These are phyloP conservation scores for Tylopilus sp. DNA, from an alignment of 768 basidiomycete species.

Conservation along the genomic window DNA sequence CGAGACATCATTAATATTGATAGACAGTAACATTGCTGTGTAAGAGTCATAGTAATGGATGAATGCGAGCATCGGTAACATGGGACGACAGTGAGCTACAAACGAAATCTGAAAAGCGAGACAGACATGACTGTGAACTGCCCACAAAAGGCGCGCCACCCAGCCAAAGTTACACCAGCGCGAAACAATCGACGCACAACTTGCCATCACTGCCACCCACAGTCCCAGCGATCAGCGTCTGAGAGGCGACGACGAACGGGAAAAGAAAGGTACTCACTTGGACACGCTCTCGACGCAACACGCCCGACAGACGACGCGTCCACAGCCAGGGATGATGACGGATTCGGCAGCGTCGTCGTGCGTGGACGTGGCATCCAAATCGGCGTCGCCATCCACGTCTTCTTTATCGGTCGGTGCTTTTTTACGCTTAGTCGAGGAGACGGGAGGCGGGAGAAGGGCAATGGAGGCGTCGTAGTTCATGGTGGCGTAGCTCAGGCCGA, in stretches of 20 bases:
- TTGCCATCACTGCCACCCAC: slow-evolving; percentile 27
- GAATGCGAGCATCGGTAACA: slow-evolving; percentile 8
- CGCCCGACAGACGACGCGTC: slow-evolving; percentile 32
- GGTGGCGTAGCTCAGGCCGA: slow-evolving; percentile 20
- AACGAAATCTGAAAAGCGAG: not conserved
- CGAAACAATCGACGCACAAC: slow-evolving; percentile 31
- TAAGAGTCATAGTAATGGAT: not conserved
- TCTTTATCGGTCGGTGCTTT: slow-evolving; percentile 26
- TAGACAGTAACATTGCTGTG: slow-evolving; percentile 12
- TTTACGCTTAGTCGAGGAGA: slow-evolving; percentile 27
- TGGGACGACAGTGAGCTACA: not conserved
- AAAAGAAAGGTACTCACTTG: slow-evolving; percentile 27
- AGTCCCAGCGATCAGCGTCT: slow-evolving; percentile 6
- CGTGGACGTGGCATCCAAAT: not conserved
- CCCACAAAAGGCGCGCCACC: too few relatives aligned
- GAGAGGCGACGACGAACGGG: not conserved
- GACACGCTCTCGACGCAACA: slow-evolving; percentile 36
- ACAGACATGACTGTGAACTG: not conserved
- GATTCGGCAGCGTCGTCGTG: slow-evolving; percentile 7
- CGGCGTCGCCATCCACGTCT: slow-evolving; percentile 9
- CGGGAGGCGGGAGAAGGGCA: not conserved
- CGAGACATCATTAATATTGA: slow-evolving; percentile 4
- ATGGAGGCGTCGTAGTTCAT: slow-evolving; percentile 21
- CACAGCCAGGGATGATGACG: slow-evolving; percentile 31
- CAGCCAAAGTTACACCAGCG: slow-evolving; percentile 15